These are phyloP conservation scores for Leccinellum albellum DNA, from an alignment of 768 basidiomycete species.

Conservation along the genomic window DNA sequence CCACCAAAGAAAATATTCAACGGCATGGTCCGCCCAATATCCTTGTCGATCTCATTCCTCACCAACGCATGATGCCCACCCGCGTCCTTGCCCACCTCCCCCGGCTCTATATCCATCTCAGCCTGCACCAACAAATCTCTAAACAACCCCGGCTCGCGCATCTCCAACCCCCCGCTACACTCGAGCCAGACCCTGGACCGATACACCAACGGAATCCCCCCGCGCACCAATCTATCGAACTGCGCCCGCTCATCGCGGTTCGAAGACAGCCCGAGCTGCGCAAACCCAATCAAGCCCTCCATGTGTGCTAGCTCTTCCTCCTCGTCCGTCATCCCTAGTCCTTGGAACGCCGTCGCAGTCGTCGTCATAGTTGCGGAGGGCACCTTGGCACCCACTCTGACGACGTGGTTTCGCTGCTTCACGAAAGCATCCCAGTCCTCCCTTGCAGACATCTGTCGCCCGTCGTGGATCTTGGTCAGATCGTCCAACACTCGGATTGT, in stretches of 20 bases:
- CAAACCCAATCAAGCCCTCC: slow-evolving; percentile 86
- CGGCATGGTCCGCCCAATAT: slow-evolving; percentile 89
- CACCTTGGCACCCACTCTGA: slow-evolving; percentile 28
- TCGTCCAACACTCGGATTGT: slow-evolving; percentile 70
- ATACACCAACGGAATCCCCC: slow-evolving; percentile 83
- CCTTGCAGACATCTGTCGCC: slow-evolving; percentile 61
- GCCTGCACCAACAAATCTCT: slow-evolving; percentile 68
- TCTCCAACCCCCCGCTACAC: slow-evolving; percentile 89
- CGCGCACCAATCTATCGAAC: slow-evolving; percentile 75
- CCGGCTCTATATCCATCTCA: slow-evolving; percentile 35
- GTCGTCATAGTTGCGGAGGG: slow-evolving; percentile 16
- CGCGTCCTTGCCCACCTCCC: not conserved
- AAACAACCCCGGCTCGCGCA: slow-evolving; percentile 89
- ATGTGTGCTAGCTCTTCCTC: slow-evolving; percentile 77
- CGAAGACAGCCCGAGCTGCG: slow-evolving; percentile 77
- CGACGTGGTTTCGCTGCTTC: slow-evolving; percentile 54
- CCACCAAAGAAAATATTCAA: slow-evolving; percentile 96
- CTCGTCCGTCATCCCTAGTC: slow-evolving; percentile 57
- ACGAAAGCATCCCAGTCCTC: slow-evolving; percentile 91
- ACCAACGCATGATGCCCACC: slow-evolving; percentile 41
- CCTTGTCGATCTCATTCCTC: slow-evolving; percentile 89
- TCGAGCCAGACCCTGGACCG: slow-evolving; percentile 91
- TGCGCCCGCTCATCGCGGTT: slow-evolving; percentile 69
- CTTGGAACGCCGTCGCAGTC: slow-evolving; percentile 63
- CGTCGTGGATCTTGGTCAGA: slow-evolving; percentile 80